A percentile compares a stretch with the other conserved stretches of the same genome.
These are phyloP conservation scores for Candida vaughaniae DNA, from an alignment of 805 yeast genomes.

Conservation along the genomic window DNA sequence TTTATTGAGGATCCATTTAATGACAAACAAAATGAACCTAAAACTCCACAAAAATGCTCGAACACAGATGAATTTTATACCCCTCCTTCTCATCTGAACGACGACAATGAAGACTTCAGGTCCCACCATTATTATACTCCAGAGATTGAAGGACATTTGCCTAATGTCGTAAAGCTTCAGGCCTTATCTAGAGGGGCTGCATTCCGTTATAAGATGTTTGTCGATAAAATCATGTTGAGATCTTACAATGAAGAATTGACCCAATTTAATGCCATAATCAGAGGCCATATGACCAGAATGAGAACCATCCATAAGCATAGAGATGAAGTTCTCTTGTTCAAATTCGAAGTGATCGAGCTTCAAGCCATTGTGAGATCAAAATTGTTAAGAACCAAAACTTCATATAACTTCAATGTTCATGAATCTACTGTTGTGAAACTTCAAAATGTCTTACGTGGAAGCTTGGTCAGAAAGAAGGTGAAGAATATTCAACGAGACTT, in stretches of 20 bases:
- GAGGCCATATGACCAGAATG: constrained; percentile 45
- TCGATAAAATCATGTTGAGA: constrained; percentile 58
- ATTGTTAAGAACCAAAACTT: constrained; percentile 12
- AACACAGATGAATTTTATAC: constrained; percentile 4
- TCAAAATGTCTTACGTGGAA: constrained; percentile 47
- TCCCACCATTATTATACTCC: constrained; percentile 17
- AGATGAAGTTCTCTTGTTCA: constrained; percentile 27
- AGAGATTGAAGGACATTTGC: constrained; percentile 15
- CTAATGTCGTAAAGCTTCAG: constrained; percentile 54
- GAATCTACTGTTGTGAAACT: constrained; percentile 25
- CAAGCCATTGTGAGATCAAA: constrained; percentile 39
- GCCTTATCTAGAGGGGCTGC: constrained; percentile 69
- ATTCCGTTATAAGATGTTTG: constrained; percentile 61
- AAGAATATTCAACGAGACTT: constrained; percentile 12
- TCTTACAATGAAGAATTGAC: constrained; percentile 54
- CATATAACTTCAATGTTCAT: constrained; percentile 12
- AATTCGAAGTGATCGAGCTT: constrained; percentile 33
- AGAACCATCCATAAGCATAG: constrained; percentile 34
- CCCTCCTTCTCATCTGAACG: constrained; percentile 7
- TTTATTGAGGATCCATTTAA: constrained; percentile 5
- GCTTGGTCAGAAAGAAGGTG: constrained; percentile 23
- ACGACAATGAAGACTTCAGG: constrained; percentile 6
- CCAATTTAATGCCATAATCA: constrained; percentile 47
- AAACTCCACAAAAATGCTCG: not conserved
- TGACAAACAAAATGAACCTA: constrained; percentile 1